Evolutionary conservation across 768 basidiomycete species (phyloP), one percentile per base, ranked within the genome.

Genomic region (Russula compacta): DNA sequence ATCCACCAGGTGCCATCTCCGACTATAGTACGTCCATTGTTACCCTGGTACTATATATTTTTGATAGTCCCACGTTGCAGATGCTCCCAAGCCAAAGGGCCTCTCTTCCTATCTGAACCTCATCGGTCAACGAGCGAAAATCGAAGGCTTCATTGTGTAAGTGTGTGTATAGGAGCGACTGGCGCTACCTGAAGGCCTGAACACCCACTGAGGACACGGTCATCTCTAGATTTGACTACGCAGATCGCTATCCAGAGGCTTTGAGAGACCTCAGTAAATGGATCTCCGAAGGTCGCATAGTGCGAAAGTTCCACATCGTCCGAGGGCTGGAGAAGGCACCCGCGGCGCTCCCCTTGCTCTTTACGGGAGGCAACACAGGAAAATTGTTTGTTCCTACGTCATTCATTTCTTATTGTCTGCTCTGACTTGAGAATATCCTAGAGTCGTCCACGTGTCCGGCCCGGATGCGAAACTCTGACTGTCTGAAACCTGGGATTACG

Each of bases 61-160:
- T 15, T 48, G 50, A 21, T 38, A 4, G 38, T 39, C 24, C 36
- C 49, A 40, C 7, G 44, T 35, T 39, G 35, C 66, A 89, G 87
- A 89, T 69, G 70, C 77, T 33, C 58, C 74, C 1, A 81, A 78
- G 61, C 85, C 89, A 1, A 80, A 78, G 61, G 89, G 89, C 14
- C 76, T 95, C 15, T 75, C 80, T 60, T 79, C 80, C 53, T 92
- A 91, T 68, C 64, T 79, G 39, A 83, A 76, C 58, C 74, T 97
- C 57, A 93, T 97, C 65, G 68, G 80, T 0, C 85, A 87, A 69
- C 81, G 92, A 46, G 91, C 89, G 15, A 86, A 77, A 43, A 83
- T 98, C 1, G 77, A 89, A 69, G 95, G 95, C 8, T 97, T 93
- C 74, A 77, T 95, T 67, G 80, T 91, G 85, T 88, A 69, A 51